A percentile compares a stretch with the other conserved stretches of the same genome.
Conservation (phyloP, 1,284 basidiomycete genomes). For the Cronartium quercuum region DNA sequence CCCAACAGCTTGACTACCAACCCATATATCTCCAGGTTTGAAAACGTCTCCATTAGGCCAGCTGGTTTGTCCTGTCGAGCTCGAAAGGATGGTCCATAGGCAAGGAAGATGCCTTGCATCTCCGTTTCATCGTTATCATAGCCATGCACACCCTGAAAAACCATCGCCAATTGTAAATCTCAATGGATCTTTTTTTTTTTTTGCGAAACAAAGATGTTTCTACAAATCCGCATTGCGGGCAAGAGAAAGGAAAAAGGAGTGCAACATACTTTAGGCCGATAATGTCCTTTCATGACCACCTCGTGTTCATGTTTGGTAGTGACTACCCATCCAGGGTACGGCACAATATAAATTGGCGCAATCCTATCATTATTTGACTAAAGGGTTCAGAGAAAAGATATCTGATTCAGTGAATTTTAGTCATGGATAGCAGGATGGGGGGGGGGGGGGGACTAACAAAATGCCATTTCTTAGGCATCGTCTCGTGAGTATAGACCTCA, state of each 20-base stretch:
- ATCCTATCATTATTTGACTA: constrained; percentile 61
- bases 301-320: constrained; percentile 54
- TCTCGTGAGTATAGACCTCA: constrained; percentile 67
- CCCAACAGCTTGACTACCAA: constrained; percentile 18
- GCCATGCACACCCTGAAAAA: constrained; percentile 28
- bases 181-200: not conserved
- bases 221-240: not conserved
- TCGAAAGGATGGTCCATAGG: constrained; percentile 12
- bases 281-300: constrained; percentile 56
- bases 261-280: constrained; percentile 57
- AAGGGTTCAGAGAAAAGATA: not conserved
- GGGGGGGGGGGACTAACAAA: constrained; percentile 51
- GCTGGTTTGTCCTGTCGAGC: not conserved
- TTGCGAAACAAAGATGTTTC: not conserved
- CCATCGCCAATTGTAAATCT: not conserved
- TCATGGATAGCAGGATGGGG: not conserved
- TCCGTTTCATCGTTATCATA: constrained; percentile 26
- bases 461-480: constrained; percentile 74
- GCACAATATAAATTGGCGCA: constrained; percentile 78
- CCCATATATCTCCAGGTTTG: constrained; percentile 29
- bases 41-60: not conserved
- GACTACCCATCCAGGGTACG: constrained; percentile 67
- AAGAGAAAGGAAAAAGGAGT: not conserved
- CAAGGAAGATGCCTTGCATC: constrained; percentile 27
- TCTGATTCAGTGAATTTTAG: not conserved